Evolutionary conservation across 768 basidiomycete species (phyloP), one percentile per base, ranked within the genome.

Genomic region (Coprinellus micaceus): DNA sequence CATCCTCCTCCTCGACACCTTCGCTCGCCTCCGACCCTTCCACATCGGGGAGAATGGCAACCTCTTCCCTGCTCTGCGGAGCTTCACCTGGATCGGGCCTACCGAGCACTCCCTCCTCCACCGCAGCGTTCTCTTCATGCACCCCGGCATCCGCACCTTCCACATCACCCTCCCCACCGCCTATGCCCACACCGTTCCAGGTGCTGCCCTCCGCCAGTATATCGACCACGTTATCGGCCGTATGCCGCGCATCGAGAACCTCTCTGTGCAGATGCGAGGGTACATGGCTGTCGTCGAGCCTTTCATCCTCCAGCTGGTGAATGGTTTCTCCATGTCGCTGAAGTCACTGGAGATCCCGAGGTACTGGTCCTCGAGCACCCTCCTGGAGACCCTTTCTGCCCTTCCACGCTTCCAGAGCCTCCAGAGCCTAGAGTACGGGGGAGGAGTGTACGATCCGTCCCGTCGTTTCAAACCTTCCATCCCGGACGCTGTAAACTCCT

Each of bases 91-190:
- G 83, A 63, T 66, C 28, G 72, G 33, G 13, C 45, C 65, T 2
- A 56, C 29, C 46, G 54, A 56, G 22, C 1, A 7, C 9, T 56
- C 54, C 15, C 55, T 65, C 0, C 62, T 72, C 3, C 41, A 59
- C 17, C 62, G 71, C 11, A 71, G 67, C 39, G 74, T 82, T 24
- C 62, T 85, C 52, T 86, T 87, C 67, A 83, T 87, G 77, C 82
- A 84, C 62, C 66, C 69, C 30, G 75, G 74, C 46, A 69, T 88
- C 56, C 81, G 72, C 58, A 61, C 52, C 10, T 71, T 78, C 49
- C 58, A 60, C 25, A 51, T 76, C 10, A 60, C 50, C 56, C 64
- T 76, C 12, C 66, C 68, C 0, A 54, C 53, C 21, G 58, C 61
- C 28, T 66, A 64, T 17, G 37, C 57, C 53, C 41, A 52, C 6